Evolutionary conservation across 495 filamentous ascomycete species (phyloP), one percentile per base, ranked within the genome.

Genomic region (Lasiosphaeria hispida): DNA sequence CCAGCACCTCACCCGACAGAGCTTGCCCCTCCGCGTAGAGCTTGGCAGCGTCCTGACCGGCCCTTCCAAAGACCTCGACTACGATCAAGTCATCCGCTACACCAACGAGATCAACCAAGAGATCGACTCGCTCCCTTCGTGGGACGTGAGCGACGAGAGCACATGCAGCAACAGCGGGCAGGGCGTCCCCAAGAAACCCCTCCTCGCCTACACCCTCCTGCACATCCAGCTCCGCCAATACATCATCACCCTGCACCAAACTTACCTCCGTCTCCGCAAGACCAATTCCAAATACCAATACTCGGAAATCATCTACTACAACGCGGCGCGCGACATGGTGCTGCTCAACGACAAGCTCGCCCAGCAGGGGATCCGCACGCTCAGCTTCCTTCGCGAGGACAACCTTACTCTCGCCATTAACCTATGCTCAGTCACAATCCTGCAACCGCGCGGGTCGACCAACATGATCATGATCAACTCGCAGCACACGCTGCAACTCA

Each of bases 231-330:
- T 78, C 8, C 61, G 71, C 7, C 72, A 76, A 51, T 75, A 73
- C 62, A 76, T 78, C 60, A 69, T 77, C 48, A 67, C 74, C 6
- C 71, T 78, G 9, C 74, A 78, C 57, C 73, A 75, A 30, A 71
- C 75, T 13, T 78, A 72, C 48, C 65, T 78, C 9, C 66, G 69
- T 23, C 65, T 75, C 13, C 69, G 72, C 54, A 75, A 73, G 47
- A 54, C 59, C 11, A 74, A 75, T 45, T 69, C 69, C 39, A 76
- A 74, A 34, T 74, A 73, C 58, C 74, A 74, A 48, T 75, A 77
- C 59, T 76, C 73, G 0, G 74, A 78, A 51, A 77, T 75, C 13
- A 67, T 76, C 55, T 78, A 75, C 53, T 77, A 77, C 65, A 76
- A 78, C 54, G 72, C 75, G 4, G 70, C 75, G 10, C 66, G 73